Evolutionary conservation across 352 stramenopile genomes (phyloP).

Genomic region (Pythium phragmiticola): DNA sequence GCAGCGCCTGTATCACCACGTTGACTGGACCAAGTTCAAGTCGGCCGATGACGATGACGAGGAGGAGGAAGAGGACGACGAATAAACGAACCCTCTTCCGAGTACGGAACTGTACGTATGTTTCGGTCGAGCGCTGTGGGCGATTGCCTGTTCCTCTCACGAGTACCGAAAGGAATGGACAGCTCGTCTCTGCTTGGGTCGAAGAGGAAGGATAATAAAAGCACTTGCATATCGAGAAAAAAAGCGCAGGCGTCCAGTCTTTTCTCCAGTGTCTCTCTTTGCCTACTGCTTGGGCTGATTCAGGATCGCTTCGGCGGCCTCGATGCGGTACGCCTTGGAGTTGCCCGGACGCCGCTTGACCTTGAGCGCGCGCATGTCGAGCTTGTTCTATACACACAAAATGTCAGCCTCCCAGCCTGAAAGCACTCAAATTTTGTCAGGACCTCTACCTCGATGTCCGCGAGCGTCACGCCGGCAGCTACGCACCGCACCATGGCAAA

Average conservation of each 20-base stretch:
- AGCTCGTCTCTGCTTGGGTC: too few species aligned
- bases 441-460: constrained; percentile 82
- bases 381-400: constrained; percentile 47
- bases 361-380: constrained; percentile 93
- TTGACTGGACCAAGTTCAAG: constrained; percentile 87
- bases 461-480: constrained; percentile 89
- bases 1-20: constrained; percentile 86
- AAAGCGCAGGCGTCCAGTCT: neutral
- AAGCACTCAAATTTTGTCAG: neutral
- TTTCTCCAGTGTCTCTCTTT: neutral
- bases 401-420: neutral
- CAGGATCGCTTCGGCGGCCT: constrained; percentile 74
- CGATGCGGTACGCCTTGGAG: constrained; percentile 86
- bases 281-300: constrained; percentile 34
- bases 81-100: constrained; percentile 26
- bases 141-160: too few species aligned
- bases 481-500: constrained; percentile 94
- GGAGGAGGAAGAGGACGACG: constrained; percentile 53
- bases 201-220: constrained; percentile 22
- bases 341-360: constrained; percentile 89
- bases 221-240: constrained; percentile 18
- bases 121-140: too few species aligned
- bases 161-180: too few species aligned
- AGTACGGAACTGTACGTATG: neutral
- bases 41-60: constrained; percentile 78